A percentile compares a stretch with the other conserved stretches of the same genome.
Evolutionary conservation across 164 flowering plant species (phyloP).

Genomic region (Berberis thunbergii): DNA sequence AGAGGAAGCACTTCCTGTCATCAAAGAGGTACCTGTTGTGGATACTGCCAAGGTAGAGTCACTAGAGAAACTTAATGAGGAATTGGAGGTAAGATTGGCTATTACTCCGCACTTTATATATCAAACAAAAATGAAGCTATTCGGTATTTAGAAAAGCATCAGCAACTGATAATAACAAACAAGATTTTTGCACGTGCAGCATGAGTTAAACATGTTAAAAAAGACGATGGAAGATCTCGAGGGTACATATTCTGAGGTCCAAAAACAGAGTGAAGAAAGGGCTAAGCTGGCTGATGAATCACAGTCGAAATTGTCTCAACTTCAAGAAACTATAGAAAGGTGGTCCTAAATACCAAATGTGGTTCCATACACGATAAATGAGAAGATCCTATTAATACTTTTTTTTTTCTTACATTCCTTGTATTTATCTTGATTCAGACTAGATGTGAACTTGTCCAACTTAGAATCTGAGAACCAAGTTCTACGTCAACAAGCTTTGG

Average conservation of each 20-base stretch:
- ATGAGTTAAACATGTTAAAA: constrained; percentile 34
- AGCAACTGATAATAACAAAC: neutral
- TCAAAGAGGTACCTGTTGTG: constrained; percentile 68
- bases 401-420: neutral
- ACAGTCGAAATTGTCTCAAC: constrained; percentile 31
- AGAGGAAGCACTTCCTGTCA: constrained; percentile 71
- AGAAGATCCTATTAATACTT: neutral
- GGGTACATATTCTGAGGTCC: constrained; percentile 28
- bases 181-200: constrained; percentile 23
- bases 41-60: constrained; percentile 54
- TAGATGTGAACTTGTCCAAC: constrained; percentile 55
- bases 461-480: constrained; percentile 83
- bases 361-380: too few species aligned
- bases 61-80: constrained; percentile 39
- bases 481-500: constrained; percentile 73
- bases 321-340: constrained; percentile 68
- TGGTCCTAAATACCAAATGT: constrained; percentile 1
- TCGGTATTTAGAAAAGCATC: neutral
- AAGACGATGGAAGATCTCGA: constrained; percentile 46
- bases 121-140: neutral
- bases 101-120: neutral
- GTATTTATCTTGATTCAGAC: constrained; percentile 23
- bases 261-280: constrained; percentile 41
- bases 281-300: constrained; percentile 49
- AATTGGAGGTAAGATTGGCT: constrained; percentile 43